Percentiles rank a stretch among this genome's conserved stretches.
Evolutionary conservation across 805 yeast genomes (phyloP).

Genomic region (Ascoidea rubescens): DNA sequence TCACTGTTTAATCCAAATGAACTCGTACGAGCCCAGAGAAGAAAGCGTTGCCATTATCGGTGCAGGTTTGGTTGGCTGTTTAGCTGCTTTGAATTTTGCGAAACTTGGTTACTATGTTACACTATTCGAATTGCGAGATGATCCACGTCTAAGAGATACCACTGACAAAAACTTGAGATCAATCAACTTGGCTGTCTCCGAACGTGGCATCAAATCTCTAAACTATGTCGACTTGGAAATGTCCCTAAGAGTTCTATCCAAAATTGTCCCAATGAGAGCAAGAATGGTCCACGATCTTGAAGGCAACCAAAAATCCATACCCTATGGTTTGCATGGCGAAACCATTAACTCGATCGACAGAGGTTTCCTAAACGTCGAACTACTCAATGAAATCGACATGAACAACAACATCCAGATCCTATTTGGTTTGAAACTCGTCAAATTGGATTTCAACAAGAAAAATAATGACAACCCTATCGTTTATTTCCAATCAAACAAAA

Average conservation of each 20-base stretch:
- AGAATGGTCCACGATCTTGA: constrained; percentile 70
- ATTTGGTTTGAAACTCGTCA: constrained; percentile 45
- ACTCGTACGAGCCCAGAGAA: constrained; percentile 5
- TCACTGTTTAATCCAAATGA: neutral
- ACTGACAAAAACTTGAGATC: constrained; percentile 37
- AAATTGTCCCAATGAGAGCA: constrained; percentile 76
- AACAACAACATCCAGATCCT: constrained; percentile 27
- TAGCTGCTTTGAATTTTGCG: constrained; percentile 70
- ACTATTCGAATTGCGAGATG: constrained; percentile 57
- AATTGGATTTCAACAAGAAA: constrained; percentile 19
- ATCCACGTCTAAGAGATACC: constrained; percentile 34
- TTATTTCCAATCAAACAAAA: constrained; percentile 10
- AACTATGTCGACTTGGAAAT: constrained; percentile 44
- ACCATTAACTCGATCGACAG: constrained; percentile 79
- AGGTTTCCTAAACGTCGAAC: constrained; percentile 44
- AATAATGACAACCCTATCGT: constrained; percentile 13
- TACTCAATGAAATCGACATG: constrained; percentile 52
- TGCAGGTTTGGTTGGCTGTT: constrained; percentile 82
- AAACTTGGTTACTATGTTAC: constrained; percentile 60
- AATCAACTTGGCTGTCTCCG: constrained; percentile 80
- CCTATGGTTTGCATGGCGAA: constrained; percentile 61
- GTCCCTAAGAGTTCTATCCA: constrained; percentile 38
- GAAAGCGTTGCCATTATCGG: constrained; percentile 54
- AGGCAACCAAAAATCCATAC: constrained; percentile 54
- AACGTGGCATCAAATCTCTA: constrained; percentile 67